Conservation (phyloP, 768 basidiomycete genomes). For the Cystofilobasidium bisporidii region DNA sequence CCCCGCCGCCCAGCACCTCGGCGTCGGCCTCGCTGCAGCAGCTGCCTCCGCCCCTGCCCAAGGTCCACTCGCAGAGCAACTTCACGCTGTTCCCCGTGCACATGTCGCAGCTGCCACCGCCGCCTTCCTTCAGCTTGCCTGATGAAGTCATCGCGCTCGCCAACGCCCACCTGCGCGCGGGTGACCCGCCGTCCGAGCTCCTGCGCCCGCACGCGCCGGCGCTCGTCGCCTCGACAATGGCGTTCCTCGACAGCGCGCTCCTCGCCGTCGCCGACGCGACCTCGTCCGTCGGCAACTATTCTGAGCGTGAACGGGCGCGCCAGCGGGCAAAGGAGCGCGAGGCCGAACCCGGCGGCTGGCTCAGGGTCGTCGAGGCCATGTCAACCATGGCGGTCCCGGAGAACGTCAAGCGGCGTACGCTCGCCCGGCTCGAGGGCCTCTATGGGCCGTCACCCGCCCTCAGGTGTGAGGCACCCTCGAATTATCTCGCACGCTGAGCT, state of each 20-base stretch:
- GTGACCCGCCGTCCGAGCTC: not conserved
- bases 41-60: not conserved
- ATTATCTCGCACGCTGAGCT: too few relatives aligned
- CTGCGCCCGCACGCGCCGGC: not conserved
- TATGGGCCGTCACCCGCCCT: not conserved
- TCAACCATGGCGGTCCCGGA: not conserved
- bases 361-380: not conserved
- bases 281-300: too few relatives aligned
- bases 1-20: too few relatives aligned
- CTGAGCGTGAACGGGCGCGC: not conserved
- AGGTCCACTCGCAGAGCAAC: not conserved
- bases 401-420: not conserved
- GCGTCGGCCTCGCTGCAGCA: not conserved
- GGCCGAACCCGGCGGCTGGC: not conserved
- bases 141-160: not conserved
- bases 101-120: not conserved
- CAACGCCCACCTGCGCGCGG: not conserved
- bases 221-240: not conserved
- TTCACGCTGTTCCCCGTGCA: conserved; percentile 1
- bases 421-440: not conserved
- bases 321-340: not conserved
- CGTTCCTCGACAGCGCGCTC: not conserved
- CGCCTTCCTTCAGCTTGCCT: not conserved
- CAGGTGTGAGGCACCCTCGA: not conserved
- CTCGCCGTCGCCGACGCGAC: not conserved